Conservation (phyloP, 129 eudicot species). For the Cynara cardunculus region DNA sequence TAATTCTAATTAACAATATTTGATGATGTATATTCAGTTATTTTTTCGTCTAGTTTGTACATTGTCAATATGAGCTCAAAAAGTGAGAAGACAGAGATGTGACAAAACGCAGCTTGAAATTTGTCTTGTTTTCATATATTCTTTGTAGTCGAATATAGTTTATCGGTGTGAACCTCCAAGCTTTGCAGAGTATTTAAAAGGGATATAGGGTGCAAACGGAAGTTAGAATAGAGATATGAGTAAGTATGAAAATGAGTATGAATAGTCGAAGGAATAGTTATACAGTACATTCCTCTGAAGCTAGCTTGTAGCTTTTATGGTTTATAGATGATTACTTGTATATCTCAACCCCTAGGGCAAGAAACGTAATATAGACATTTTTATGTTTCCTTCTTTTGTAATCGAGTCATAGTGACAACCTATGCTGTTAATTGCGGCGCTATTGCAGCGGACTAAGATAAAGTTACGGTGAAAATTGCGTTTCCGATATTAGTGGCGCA, state of each 20-base stretch:
- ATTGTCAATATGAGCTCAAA: not conserved
- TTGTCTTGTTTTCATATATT: not conserved
- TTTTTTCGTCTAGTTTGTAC: not conserved
- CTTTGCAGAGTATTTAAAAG: not conserved
- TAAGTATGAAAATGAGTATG: not conserved
- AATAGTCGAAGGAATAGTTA: not conserved
- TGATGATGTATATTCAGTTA: conserved; percentile 3
- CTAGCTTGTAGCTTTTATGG: too few relatives aligned
- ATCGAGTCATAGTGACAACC: too few relatives aligned
- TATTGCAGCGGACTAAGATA: too few relatives aligned
- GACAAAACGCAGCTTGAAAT: not conserved
- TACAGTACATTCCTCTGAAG: too few relatives aligned
- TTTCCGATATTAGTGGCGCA: too few relatives aligned
- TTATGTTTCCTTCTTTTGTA: too few relatives aligned
- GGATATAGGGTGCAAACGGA: not conserved
- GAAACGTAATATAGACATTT: too few relatives aligned
- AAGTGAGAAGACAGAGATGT: not conserved
- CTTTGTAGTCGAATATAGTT: not conserved
- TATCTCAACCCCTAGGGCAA: too few relatives aligned
- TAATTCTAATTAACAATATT: conserved; percentile 6
- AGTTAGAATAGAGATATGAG: not conserved
- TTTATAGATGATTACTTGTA: too few relatives aligned
- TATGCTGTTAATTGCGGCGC: too few relatives aligned
- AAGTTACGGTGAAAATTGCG: too few relatives aligned
- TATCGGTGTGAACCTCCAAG: not conserved